Evolutionary conservation across 805 yeast species (phyloP).

Genomic region (Starmera quercuum): DNA sequence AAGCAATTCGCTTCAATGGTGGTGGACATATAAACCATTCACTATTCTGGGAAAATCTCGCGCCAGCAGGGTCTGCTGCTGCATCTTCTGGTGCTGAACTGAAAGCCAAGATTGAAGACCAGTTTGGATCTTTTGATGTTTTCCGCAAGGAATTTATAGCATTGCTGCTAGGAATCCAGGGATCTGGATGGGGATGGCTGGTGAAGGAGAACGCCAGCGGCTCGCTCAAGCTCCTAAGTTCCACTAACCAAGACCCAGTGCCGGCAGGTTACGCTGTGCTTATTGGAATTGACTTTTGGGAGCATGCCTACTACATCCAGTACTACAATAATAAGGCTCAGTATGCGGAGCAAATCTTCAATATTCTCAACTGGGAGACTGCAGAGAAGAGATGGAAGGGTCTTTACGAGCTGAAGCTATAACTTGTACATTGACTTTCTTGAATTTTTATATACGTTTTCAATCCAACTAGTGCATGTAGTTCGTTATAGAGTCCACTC

Average conservation of each 20-base stretch:
- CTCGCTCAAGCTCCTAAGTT: slow-evolving; percentile 34
- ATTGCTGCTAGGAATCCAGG: slow-evolving; percentile 41
- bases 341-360: slow-evolving; percentile 43
- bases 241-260: slow-evolving; percentile 42
- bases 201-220: slow-evolving; percentile 37
- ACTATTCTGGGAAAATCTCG: slow-evolving; percentile 41
- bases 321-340: slow-evolving; percentile 43
- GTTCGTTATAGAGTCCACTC: slow-evolving; percentile 30
- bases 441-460: background rate
- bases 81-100: slow-evolving; percentile 34
- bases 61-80: slow-evolving; percentile 22
- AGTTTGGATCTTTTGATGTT: slow-evolving; percentile 37
- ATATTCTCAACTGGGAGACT: slow-evolving; percentile 42
- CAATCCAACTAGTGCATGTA: background rate
- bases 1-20: slow-evolving; percentile 40
- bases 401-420: slow-evolving; percentile 8
- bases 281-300: slow-evolving; percentile 48
- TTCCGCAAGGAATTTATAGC: slow-evolving; percentile 33
- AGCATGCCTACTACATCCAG: slow-evolving; percentile 46
- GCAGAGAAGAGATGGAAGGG: slow-evolving; percentile 36
- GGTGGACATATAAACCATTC: slow-evolving; percentile 46
- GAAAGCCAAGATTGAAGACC: slow-evolving; percentile 29
- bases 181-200: slow-evolving; percentile 47
- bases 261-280: slow-evolving; percentile 32
- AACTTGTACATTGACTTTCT: background rate